Percentiles rank a stretch among this genome's conserved stretches.
Evolutionary conservation across 2,329 filamentous ascomycete species (phyloP).

Genomic region (Apiospora sp.): DNA sequence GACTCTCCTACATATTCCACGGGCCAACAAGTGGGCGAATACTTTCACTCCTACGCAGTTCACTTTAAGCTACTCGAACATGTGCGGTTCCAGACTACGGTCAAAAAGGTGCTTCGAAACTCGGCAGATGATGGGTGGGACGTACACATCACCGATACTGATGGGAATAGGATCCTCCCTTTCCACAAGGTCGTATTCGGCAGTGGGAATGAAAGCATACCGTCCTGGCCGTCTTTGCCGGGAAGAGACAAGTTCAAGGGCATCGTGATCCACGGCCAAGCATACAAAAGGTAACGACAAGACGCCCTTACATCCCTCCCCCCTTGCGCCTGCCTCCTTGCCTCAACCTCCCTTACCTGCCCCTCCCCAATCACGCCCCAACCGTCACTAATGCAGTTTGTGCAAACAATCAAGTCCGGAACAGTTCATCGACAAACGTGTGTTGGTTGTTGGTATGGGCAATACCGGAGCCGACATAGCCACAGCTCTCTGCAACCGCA

Average conservation of each 20-base stretch:
- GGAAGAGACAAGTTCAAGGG: conserved; percentile 33
- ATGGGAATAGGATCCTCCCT: conserved; percentile 27
- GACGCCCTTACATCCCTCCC: not conserved
- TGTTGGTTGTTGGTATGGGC: conserved; percentile 35
- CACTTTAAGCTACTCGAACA: conserved; percentile 32
- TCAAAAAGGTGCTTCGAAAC: conserved; percentile 32
- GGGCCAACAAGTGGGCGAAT: conserved; percentile 28
- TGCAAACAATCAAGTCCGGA: conserved; percentile 20
- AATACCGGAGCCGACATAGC: conserved; percentile 34
- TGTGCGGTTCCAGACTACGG: conserved; percentile 31
- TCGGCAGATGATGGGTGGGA: conserved; percentile 31
- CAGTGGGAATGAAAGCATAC: conserved; percentile 31
- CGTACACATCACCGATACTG: conserved; percentile 30
- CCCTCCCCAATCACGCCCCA: too few relatives aligned
- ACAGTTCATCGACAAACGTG: conserved; percentile 30
- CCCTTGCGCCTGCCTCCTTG: not conserved
- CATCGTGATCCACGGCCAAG: conserved; percentile 34
- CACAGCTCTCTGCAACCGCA: conserved; percentile 27
- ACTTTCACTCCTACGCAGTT: conserved; percentile 33
- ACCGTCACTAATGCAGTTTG: not conserved
- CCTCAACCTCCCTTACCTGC: not conserved
- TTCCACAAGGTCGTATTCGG: conserved; percentile 36
- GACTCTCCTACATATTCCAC: conserved; percentile 31
- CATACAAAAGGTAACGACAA: conserved; percentile 31
- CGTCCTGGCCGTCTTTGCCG: conserved; percentile 31